Conservation (phyloP, 139 green algal genomes). For the Coelastrella sp. region DNA sequence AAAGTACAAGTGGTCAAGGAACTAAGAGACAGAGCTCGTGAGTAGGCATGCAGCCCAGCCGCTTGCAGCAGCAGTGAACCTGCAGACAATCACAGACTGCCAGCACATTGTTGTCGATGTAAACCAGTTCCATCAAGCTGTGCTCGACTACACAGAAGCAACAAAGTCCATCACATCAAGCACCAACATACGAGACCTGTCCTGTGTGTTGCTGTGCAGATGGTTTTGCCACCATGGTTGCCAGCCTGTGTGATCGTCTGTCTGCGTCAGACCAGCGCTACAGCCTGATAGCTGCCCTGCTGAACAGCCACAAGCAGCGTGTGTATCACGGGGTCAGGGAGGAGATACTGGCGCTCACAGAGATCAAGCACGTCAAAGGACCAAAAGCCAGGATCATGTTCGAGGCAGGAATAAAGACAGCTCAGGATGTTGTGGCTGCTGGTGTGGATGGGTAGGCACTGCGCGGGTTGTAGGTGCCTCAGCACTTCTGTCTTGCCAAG, state of each 20-base stretch:
- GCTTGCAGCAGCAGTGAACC: no score
- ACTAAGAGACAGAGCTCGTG: neutral
- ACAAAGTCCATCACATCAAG: neutral
- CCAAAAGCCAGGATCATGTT: slow-evolving; percentile 82
- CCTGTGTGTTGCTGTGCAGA: neutral
- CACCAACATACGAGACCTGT: neutral
- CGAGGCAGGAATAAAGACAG: slow-evolving; percentile 80
- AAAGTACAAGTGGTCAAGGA: neutral
- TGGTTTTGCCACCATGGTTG: slow-evolving; percentile 79
- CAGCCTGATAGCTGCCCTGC: slow-evolving; percentile 78
- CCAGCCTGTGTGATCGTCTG: slow-evolving; percentile 86
- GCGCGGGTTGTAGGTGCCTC: neutral
- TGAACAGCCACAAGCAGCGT: slow-evolving; percentile 80
- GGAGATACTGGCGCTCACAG: slow-evolving; percentile 85
- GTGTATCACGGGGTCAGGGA: slow-evolving; percentile 74
- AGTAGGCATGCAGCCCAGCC: neutral
- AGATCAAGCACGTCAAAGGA: slow-evolving; percentile 79
- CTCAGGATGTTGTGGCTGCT: slow-evolving; percentile 71
- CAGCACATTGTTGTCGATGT: no score
- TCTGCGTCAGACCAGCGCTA: slow-evolving; percentile 55
- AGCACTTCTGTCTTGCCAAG: neutral
- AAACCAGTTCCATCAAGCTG: no score
- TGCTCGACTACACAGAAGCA: no score
- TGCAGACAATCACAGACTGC: no score
- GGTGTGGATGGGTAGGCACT: slow-evolving; percentile 48